A percentile compares a stretch with the other conserved stretches of the same genome.
These are phyloP conservation scores for Choiromyces venosus DNA, from an alignment of 495 filamentous ascomycete species.

Conservation along the genomic window DNA sequence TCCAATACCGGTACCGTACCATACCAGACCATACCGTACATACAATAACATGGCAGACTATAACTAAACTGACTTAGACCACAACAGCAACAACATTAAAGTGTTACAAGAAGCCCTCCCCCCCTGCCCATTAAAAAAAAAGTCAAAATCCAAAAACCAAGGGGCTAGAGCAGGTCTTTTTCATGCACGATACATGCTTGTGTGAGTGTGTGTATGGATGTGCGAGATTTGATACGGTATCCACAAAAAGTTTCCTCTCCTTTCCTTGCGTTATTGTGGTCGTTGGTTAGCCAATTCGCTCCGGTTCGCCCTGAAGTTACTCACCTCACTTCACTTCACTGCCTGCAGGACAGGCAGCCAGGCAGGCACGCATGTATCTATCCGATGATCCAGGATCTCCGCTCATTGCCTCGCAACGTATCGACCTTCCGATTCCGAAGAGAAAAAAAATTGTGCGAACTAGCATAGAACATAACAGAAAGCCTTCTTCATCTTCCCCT, in stretches of 20 bases:
- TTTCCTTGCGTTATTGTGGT: background rate
- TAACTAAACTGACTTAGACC: background rate
- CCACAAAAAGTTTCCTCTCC: too few species aligned
- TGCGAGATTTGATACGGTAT: background rate
- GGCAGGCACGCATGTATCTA: background rate
- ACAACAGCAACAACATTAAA: background rate
- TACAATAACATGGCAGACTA: background rate
- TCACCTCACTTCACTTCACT: background rate
- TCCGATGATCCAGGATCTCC: conserved; percentile 3
- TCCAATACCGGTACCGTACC: background rate
- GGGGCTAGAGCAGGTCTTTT: background rate
- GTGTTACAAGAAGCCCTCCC: background rate
- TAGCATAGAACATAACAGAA: background rate
- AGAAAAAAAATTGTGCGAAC: background rate
- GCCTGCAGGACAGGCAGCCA: background rate
- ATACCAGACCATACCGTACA: too few species aligned
- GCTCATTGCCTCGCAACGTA: background rate
- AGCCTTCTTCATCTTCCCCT: background rate
- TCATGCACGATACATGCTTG: background rate
- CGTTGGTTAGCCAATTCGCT: too few species aligned
- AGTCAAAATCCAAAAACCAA: background rate
- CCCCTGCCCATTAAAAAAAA: too few species aligned
- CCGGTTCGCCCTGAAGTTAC: too few species aligned
- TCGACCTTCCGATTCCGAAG: background rate
- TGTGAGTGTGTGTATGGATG: too few species aligned